Percentiles rank a stretch among this genome's conserved stretches.
These are phyloP conservation scores for Rugonectria rugulosa DNA, from an alignment of 2,329 filamentous ascomycete species.

Conservation along the genomic window DNA sequence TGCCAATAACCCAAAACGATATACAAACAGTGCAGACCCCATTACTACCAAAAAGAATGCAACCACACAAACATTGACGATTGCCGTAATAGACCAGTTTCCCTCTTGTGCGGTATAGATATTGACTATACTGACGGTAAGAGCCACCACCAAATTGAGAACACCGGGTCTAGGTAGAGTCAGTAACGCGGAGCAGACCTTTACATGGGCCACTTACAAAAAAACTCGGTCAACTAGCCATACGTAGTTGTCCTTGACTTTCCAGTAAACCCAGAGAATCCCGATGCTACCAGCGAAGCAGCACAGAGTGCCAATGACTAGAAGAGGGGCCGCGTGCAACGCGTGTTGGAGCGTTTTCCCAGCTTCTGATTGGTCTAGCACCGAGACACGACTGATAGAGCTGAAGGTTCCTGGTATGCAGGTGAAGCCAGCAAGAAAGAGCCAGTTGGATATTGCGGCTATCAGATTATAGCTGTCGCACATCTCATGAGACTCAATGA, in stretches of 20 bases:
- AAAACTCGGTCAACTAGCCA: constrained; percentile 20
- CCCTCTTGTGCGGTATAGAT: constrained; percentile 13
- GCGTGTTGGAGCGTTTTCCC: constrained; percentile 5
- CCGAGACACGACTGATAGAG: constrained; percentile 3
- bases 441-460: constrained; percentile 17
- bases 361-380: constrained; percentile 6
- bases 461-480: constrained; percentile 9
- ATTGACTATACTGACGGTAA: constrained; percentile 12
- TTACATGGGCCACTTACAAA: constrained; percentile 11
- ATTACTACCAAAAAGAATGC: constrained; percentile 1
- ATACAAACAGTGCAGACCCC: constrained; percentile 5
- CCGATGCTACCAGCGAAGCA: constrained; percentile 2
- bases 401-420: constrained; percentile 16
- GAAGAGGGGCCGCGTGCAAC: neutral
- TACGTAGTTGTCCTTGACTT: constrained; percentile 14
- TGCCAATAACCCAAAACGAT: constrained; percentile 11
- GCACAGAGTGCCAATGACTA: constrained; percentile 9
- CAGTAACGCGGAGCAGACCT: neutral
- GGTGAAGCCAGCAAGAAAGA: constrained; percentile 19
- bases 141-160: constrained; percentile 14
- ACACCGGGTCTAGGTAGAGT: constrained; percentile 49
- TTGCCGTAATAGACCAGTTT: constrained; percentile 12
- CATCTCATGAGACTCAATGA: constrained; percentile 17
- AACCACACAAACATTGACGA: constrained; percentile 12
- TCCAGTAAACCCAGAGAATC: constrained; percentile 16